Conservation (phyloP, 2,329 filamentous ascomycete genomes). For the Coniella vitis region DNA sequence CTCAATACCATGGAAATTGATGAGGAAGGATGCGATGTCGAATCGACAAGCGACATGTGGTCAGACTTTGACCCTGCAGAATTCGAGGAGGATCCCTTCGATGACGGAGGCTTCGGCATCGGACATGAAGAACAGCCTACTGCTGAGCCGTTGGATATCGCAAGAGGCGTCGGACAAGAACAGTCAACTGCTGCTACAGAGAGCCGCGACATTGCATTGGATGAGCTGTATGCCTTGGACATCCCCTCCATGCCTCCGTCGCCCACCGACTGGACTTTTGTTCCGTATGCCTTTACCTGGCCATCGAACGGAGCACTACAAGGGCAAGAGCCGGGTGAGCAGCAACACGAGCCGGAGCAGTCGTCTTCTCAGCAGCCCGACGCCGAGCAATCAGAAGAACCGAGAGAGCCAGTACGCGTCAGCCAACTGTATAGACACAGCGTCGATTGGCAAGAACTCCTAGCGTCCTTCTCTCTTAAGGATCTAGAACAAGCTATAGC, state of each 20-base stretch:
- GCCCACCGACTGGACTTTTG: slow-evolving; percentile 5
- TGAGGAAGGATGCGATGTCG: not conserved
- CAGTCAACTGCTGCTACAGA: not conserved
- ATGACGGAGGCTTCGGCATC: not conserved
- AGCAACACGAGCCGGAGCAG: not conserved
- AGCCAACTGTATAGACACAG: slow-evolving; percentile 12
- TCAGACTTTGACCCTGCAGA: not conserved
- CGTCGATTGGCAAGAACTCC: slow-evolving; percentile 1
- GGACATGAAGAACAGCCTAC: not conserved
- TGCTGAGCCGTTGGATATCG: not conserved
- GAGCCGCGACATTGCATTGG: not conserved
- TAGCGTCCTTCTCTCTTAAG: not conserved
- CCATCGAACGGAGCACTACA: not conserved
- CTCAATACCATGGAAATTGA: too few relatives aligned
- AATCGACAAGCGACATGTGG: not conserved
- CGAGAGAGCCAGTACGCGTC: slow-evolving; percentile 4
- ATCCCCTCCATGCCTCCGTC: slow-evolving; percentile 2
- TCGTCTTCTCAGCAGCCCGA: slow-evolving; percentile 1
- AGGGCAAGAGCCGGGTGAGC: not conserved
- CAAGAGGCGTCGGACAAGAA: not conserved
- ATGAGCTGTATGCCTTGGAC: slow-evolving; percentile 1
- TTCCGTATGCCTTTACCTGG: not conserved
- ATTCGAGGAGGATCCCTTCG: not conserved
- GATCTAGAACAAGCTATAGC: not conserved
- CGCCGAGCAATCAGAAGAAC: not conserved